A percentile compares a stretch with the other conserved stretches of the same genome.
phyloP scores from a whole-genome alignment of 2,329 filamentous ascomycete genomes.

The Alternaria brassicicola region DNA sequence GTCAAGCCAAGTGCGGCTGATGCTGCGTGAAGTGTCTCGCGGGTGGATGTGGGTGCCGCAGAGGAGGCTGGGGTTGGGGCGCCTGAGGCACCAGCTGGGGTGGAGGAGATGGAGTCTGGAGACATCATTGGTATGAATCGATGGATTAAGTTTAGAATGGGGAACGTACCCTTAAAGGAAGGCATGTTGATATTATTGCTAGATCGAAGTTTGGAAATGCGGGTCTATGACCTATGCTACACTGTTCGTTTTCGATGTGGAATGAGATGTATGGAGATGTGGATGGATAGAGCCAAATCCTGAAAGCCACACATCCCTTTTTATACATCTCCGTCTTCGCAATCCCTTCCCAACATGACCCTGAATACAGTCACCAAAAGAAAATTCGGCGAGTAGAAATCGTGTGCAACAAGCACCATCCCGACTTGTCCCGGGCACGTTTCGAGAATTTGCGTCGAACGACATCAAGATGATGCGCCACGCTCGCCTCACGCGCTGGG shows the following conservation, averaged over 20 bases:
- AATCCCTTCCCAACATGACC: slow-evolving; percentile 17
- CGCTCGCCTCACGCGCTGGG: slow-evolving; percentile 22
- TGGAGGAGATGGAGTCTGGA: slow-evolving; percentile 34
- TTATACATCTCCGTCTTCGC: slow-evolving; percentile 20
- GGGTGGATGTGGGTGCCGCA: slow-evolving; percentile 20
- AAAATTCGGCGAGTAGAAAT: slow-evolving; percentile 24
- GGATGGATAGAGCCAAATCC: not conserved
- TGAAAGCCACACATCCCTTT: not conserved
- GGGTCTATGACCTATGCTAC: not conserved
- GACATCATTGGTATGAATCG: not conserved
- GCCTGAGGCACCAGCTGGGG: slow-evolving; percentile 28
- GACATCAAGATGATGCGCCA: slow-evolving; percentile 32
- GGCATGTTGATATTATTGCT: slow-evolving; percentile 21
- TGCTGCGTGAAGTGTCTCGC: slow-evolving; percentile 32
- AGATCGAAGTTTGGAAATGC: not conserved
- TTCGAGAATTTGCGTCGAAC: slow-evolving; percentile 25
- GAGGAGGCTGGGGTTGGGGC: slow-evolving; percentile 28
- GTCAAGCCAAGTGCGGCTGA: slow-evolving; percentile 24
- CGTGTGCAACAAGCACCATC: slow-evolving; percentile 13
- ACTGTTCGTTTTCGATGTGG: not conserved
- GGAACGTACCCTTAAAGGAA: slow-evolving; percentile 26
- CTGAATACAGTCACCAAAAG: slow-evolving; percentile 8
- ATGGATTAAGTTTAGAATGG: not conserved
- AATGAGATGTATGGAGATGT: not conserved
- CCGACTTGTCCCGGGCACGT: slow-evolving; percentile 27